Percentiles rank a stretch among this genome's conserved stretches.
These are phyloP conservation scores for Heliocybe sulcata DNA, from an alignment of 1,284 basidiomycete species.

Conservation along the genomic window DNA sequence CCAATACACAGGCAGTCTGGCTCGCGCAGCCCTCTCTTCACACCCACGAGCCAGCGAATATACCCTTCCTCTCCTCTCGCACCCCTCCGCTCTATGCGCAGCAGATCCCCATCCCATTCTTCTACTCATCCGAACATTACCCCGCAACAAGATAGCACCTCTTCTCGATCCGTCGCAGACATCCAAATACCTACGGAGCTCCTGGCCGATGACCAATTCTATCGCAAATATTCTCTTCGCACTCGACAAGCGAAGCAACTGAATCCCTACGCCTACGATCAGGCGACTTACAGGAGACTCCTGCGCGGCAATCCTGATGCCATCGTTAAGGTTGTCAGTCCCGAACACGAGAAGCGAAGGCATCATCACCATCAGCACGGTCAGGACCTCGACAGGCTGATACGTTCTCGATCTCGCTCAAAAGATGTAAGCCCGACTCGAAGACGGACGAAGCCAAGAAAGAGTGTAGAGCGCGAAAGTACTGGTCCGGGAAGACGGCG, in stretches of 20 bases:
- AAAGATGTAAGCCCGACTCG: neutral
- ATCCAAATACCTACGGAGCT: neutral
- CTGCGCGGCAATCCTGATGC: constrained; percentile 48
- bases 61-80: neutral
- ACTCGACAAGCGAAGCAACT: constrained; percentile 40
- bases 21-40: neutral
- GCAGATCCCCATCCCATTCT: neutral
- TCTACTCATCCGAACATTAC: neutral
- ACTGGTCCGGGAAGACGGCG: neutral
- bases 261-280: constrained; percentile 47
- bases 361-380: constrained; percentile 4
- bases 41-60: neutral
- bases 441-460: neutral
- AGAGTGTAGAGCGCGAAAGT: neutral
- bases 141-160: neutral
- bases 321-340: constrained; percentile 38
- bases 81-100: neutral
- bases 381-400: constrained; percentile 6
- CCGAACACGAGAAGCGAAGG: constrained; percentile 11
- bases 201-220: constrained; percentile 14
- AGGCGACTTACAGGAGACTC: constrained; percentile 35
- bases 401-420: neutral
- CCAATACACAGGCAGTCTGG: neutral
- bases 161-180: too few species aligned
- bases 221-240: constrained; percentile 41